Conservation (phyloP, 768 basidiomycete genomes). For the Pleurotus tuber-regium region DNA sequence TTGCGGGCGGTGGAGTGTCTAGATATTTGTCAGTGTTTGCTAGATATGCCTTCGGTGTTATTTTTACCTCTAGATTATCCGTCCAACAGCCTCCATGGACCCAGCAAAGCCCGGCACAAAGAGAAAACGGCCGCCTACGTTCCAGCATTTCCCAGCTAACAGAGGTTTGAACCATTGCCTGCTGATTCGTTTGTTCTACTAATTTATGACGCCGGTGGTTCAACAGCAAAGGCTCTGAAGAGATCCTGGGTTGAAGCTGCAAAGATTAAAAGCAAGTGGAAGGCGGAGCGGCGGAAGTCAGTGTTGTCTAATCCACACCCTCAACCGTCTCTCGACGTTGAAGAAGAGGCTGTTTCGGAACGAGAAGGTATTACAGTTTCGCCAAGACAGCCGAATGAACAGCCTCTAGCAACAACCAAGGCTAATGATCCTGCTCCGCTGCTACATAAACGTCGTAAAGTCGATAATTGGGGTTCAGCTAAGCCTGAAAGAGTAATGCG, state of each 20-base stretch:
- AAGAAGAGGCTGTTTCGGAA: slow-evolving; percentile 11
- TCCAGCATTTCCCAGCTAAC: slow-evolving; percentile 60
- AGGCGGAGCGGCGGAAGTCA: slow-evolving; percentile 58
- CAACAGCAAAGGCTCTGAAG: slow-evolving; percentile 76
- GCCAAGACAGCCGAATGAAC: slow-evolving; percentile 11
- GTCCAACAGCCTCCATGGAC: slow-evolving; percentile 15
- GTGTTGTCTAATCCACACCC: slow-evolving; percentile 18
- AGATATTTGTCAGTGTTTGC: slow-evolving; percentile 7
- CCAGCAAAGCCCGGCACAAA: slow-evolving; percentile 21
- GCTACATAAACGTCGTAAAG: not conserved
- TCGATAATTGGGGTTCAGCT: not conserved
- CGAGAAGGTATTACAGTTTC: slow-evolving; percentile 18
- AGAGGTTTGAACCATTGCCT: slow-evolving; percentile 46
- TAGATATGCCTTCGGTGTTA: not conserved
- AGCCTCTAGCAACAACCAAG: not conserved
- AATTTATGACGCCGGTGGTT: slow-evolving; percentile 10
- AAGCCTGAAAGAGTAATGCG: no score
- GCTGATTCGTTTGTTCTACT: not conserved
- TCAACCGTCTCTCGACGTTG: slow-evolving; percentile 12
- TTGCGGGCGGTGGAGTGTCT: slow-evolving; percentile 14
- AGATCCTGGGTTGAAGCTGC: slow-evolving; percentile 73
- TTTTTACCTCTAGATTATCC: no score
- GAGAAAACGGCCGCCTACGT: slow-evolving; percentile 61
- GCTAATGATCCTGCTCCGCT: not conserved
- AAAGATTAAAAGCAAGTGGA: slow-evolving; percentile 81